These are phyloP conservation scores for Erigeron canadensis DNA, from an alignment of 129 eudicot species.

Conservation along the genomic window DNA sequence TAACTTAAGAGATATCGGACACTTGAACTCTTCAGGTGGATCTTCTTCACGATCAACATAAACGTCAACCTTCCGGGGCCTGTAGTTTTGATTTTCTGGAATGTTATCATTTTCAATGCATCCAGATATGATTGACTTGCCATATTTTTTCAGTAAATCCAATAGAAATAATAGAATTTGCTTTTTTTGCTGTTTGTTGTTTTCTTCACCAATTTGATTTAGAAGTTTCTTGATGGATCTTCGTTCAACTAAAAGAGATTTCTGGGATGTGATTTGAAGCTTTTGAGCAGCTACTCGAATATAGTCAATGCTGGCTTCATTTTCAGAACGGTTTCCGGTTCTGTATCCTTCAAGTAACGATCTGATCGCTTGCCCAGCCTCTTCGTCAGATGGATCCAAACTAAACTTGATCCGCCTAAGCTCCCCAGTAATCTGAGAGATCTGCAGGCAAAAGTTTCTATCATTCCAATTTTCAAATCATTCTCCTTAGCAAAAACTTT, in stretches of 20 bases:
- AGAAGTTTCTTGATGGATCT: constrained; percentile 62
- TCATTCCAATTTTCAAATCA: constrained; percentile 9
- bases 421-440: constrained; percentile 48
- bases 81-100: constrained; percentile 31
- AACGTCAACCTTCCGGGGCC: constrained; percentile 15
- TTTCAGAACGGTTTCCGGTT: constrained; percentile 33
- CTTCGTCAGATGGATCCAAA: constrained; percentile 63
- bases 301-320: constrained; percentile 35
- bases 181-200: constrained; percentile 39
- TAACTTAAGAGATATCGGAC: constrained; percentile 62
- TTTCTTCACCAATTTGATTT: constrained; percentile 33
- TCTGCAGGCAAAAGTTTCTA: constrained; percentile 45
- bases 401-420: constrained; percentile 35
- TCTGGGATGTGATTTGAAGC: constrained; percentile 61
- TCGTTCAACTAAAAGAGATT: constrained; percentile 56
- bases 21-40: constrained; percentile 66
- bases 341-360: constrained; percentile 42
- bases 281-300: constrained; percentile 46
- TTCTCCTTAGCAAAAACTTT: too few species aligned
- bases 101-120: constrained; percentile 26
- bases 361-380: constrained; percentile 61
- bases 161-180: constrained; percentile 45
- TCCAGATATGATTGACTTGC: constrained; percentile 30
- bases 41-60: constrained; percentile 25
- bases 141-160: constrained; percentile 48